Evolutionary conservation across 495 filamentous ascomycete species (phyloP).

Genomic region (Tuber microsphaerosporum): DNA sequence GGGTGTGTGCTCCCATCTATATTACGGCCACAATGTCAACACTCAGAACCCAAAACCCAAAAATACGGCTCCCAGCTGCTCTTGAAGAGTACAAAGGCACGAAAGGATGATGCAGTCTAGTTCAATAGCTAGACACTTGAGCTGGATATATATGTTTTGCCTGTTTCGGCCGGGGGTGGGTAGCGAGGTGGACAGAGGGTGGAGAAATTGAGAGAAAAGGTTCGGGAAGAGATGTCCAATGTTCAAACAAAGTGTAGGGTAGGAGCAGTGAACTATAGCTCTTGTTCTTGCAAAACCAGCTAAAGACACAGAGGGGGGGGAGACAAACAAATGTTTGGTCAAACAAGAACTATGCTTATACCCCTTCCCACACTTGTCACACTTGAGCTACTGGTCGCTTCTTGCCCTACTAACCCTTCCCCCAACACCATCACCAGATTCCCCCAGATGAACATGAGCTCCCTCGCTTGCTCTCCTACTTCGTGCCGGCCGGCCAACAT

Average conservation of each 20-base stretch:
- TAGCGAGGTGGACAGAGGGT: conserved; percentile 39
- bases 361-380: conserved; percentile 97
- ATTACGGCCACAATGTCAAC: conserved; percentile 10
- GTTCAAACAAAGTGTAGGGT: conserved; percentile 42
- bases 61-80: neutral
- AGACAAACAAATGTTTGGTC: conserved; percentile 99
- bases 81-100: neutral
- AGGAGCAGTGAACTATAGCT: conserved; percentile 47
- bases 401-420: conserved; percentile 54
- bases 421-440: conserved; percentile 70
- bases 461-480: conserved; percentile 56
- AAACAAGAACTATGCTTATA: conserved; percentile 99
- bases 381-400: conserved; percentile 69
- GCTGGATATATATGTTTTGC: conserved; percentile 20
- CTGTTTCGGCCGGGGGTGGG: conserved; percentile 12
- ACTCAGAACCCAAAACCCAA: neutral
- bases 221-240: conserved; percentile 38
- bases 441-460: conserved; percentile 71
- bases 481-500: conserved; percentile 53
- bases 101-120: conserved; percentile 8
- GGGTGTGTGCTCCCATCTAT: conserved; percentile 97
- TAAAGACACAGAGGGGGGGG: conserved; percentile 46
- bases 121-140: conserved; percentile 24
- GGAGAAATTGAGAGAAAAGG: conserved; percentile 40
- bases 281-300: conserved; percentile 36